A percentile compares a stretch with the other conserved stretches of the same genome.
Evolutionary conservation across 768 basidiomycete species (phyloP).

Genomic region (Tylopilus felleus): DNA sequence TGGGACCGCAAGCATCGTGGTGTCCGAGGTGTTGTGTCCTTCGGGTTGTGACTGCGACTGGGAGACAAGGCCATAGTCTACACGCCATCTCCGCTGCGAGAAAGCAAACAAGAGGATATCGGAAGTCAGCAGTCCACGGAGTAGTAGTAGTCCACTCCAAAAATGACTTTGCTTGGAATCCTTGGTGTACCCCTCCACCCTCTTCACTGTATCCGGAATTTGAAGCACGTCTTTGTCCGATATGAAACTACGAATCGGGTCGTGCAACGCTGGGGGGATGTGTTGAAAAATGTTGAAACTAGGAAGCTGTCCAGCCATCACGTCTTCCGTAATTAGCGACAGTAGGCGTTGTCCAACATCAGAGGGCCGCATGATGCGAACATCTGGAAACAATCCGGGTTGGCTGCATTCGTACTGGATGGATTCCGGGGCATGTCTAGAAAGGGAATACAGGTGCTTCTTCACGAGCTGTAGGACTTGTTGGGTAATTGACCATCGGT

Average conservation of each 20-base stretch:
- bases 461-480: conserved; percentile 17
- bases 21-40: too few relatives aligned
- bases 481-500: conserved; percentile 32
- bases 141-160: not conserved
- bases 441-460: not conserved
- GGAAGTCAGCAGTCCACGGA: not conserved
- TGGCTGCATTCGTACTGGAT: not conserved
- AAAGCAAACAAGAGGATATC: not conserved
- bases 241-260: not conserved
- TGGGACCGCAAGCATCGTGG: not conserved
- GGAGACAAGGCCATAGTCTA: not conserved
- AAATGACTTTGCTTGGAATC: not conserved
- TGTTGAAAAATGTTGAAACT: not conserved
- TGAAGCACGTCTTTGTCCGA: not conserved
- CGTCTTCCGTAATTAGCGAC: not conserved
- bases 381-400: too few relatives aligned
- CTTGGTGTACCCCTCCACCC: not conserved
- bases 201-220: not conserved
- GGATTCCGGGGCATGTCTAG: not conserved
- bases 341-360: not conserved
- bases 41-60: too few relatives aligned
- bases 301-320: not conserved
- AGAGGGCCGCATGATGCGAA: not conserved
- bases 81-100: not conserved
- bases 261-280: not conserved